phyloP scores from a whole-genome alignment of 2,329 filamentous ascomycete genomes.

The Penicillium sp. region DNA sequence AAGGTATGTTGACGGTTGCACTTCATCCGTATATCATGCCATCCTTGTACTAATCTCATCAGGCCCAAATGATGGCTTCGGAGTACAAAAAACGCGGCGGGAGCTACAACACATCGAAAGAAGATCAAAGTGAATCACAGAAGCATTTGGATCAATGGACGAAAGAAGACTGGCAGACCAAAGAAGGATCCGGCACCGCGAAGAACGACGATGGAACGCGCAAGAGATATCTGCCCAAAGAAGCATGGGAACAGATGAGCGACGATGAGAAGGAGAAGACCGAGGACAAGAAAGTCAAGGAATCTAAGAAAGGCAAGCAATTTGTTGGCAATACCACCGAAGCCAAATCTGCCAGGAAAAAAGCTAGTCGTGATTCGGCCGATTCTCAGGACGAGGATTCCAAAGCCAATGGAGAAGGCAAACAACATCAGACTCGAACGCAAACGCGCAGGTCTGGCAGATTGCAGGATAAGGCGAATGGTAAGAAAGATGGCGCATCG shows the following conservation, averaged over 20 bases:
- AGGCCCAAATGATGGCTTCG: slow-evolving; percentile 49
- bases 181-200: slow-evolving; percentile 48
- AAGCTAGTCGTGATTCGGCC: slow-evolving; percentile 29
- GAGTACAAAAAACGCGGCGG: slow-evolving; percentile 52
- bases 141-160: slow-evolving; percentile 48
- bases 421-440: background rate
- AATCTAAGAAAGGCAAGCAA: slow-evolving; percentile 44
- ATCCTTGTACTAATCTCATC: background rate
- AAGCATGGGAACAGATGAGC: slow-evolving; percentile 51
- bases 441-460: background rate
- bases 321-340: slow-evolving; percentile 45
- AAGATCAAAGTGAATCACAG: slow-evolving; percentile 45
- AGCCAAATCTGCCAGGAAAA: slow-evolving; percentile 42
- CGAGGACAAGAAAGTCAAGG: slow-evolving; percentile 33
- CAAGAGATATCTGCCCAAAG: slow-evolving; percentile 49
- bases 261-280: slow-evolving; percentile 48
- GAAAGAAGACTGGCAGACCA: slow-evolving; percentile 53
- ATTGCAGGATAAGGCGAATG: background rate
- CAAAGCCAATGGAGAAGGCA: background rate
- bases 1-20: slow-evolving; percentile 33
- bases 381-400: slow-evolving; percentile 23
- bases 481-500: background rate
- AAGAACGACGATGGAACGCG: slow-evolving; percentile 46
- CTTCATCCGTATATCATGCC: background rate
- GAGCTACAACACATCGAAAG: slow-evolving; percentile 48